Evolutionary conservation across 768 basidiomycete species (phyloP).

Genomic region (Kockovaella imperatae): DNA sequence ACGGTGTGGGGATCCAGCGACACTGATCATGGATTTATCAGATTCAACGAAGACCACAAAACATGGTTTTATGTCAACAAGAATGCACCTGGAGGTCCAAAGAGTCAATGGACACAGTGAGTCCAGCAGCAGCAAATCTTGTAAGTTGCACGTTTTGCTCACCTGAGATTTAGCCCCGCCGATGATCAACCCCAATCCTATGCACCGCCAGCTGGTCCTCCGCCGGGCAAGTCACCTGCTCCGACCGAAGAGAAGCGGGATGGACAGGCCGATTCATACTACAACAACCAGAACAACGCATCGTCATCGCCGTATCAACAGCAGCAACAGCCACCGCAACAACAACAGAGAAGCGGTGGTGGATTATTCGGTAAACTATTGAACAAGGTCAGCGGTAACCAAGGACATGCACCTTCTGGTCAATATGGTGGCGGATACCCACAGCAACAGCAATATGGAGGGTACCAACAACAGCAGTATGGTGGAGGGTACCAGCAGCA

Average conservation of each 20-base stretch:
- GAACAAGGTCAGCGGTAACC: constrained; percentile 7
- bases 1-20: background rate
- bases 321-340: constrained; percentile 9
- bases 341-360: constrained; percentile 22
- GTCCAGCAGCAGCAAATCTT: constrained; percentile 4
- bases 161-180: constrained; percentile 19
- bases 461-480: constrained; percentile 5
- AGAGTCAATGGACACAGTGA: constrained; percentile 39
- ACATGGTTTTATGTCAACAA: constrained; percentile 41
- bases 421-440: constrained; percentile 18
- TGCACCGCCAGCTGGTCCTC: constrained; percentile 25
- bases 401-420: constrained; percentile 8
- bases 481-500: constrained; percentile 16
- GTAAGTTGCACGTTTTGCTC: background rate
- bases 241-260: background rate
- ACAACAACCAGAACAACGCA: constrained; percentile 1
- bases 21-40: constrained; percentile 5
- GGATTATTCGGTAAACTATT: constrained; percentile 33
- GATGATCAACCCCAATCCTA: constrained; percentile 23
- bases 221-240: constrained; percentile 8
- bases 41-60: constrained; percentile 36
- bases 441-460: constrained; percentile 17
- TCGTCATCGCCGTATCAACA: constrained; percentile 6
- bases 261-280: constrained; percentile 3
- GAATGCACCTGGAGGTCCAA: constrained; percentile 28